These are phyloP conservation scores for Phytophthora ramorum DNA, from an alignment of 352 stramenopile species.

Conservation along the genomic window DNA sequence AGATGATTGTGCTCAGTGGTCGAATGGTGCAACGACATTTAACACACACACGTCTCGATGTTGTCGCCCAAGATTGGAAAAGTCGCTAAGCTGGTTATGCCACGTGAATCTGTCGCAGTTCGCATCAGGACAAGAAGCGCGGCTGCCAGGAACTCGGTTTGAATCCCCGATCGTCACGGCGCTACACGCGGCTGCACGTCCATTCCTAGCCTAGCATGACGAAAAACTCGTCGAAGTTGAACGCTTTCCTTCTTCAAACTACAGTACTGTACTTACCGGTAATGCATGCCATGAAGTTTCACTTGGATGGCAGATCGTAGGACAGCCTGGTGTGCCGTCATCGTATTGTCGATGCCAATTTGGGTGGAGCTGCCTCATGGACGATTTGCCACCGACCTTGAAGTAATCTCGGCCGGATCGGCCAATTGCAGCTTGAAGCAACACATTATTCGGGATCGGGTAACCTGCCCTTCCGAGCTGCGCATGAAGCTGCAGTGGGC, in stretches of 20 bases:
- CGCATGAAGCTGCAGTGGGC: background rate
- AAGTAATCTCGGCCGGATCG: conserved; percentile 3
- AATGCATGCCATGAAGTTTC: no score
- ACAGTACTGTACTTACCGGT: no score
- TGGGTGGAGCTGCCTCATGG: no score
- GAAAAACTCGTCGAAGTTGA: no score
- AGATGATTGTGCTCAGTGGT: background rate
- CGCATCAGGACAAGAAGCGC: background rate
- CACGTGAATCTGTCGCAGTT: background rate
- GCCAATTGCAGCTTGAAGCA: background rate
- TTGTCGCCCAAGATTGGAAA: background rate
- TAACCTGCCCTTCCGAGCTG: background rate
- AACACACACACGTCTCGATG: background rate
- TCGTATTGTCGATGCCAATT: conserved; percentile 11
- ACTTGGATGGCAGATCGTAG: no score
- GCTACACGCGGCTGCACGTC: no score
- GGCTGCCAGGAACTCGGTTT: no score
- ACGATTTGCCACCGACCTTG: conserved; percentile 4
- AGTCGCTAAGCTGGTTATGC: background rate
- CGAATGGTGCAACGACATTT: background rate
- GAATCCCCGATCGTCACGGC: no score
- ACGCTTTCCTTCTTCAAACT: no score
- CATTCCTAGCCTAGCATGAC: no score
- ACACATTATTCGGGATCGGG: conserved; percentile 1
- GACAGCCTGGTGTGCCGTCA: background rate